Evolutionary conservation across 2,329 filamentous ascomycete genomes (phyloP).

Genomic region (Stemphylium vesicarium): DNA sequence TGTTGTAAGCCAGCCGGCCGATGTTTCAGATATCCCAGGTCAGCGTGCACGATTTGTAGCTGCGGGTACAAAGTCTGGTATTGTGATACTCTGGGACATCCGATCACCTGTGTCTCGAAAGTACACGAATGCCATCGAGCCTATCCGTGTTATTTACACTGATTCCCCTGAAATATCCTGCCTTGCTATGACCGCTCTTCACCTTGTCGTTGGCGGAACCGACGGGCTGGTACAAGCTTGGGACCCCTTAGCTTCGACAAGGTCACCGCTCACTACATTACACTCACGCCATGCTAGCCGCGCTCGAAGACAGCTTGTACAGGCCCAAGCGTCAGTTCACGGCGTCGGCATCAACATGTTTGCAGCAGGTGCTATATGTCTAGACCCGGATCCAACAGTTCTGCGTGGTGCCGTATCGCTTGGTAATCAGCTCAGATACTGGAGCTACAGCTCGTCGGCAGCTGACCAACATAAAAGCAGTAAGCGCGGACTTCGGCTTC

Average conservation of each 20-base stretch:
- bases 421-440: conserved; percentile 86
- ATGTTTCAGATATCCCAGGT: conserved; percentile 74
- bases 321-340: conserved; percentile 70
- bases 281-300: conserved; percentile 84
- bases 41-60: conserved; percentile 82
- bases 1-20: conserved; percentile 53
- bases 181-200: conserved; percentile 81
- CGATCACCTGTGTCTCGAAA: conserved; percentile 67
- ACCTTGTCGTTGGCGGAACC: conserved; percentile 90
- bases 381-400: conserved; percentile 86
- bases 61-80: conserved; percentile 78
- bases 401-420: conserved; percentile 87
- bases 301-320: conserved; percentile 75
- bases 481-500: conserved; percentile 79
- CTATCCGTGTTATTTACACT: conserved; percentile 83
- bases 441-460: conserved; percentile 86
- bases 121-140: conserved; percentile 66
- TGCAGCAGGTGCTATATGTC: conserved; percentile 79
- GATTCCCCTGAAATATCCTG: conserved; percentile 88
- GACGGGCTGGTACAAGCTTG: conserved; percentile 95
- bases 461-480: conserved; percentile 75
- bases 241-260: conserved; percentile 87
- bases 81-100: conserved; percentile 84
- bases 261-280: conserved; percentile 80
- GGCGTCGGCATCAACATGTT: conserved; percentile 77